Evolutionary conservation across 2,329 filamentous ascomycete genomes (phyloP), one percentile per base, ranked within the genome.

Genomic region (Fusarium xylarioides): DNA sequence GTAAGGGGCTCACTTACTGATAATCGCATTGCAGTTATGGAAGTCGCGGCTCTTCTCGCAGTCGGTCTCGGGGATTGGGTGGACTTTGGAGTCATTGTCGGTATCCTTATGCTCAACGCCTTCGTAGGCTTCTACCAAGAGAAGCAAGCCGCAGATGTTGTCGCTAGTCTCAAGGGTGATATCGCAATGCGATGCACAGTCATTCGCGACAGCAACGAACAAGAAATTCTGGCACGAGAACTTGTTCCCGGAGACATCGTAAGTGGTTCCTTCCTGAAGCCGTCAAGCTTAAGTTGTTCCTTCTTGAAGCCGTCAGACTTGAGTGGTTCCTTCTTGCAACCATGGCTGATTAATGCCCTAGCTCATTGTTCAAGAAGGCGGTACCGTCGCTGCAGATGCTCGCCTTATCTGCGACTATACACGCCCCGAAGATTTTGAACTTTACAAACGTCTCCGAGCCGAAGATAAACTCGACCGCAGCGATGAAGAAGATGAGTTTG

Each of bases 71-170:
- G 69, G 0, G 70, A 72, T 10, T 72, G 70, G 70, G 54, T 72
- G 0, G 70, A 72, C 30, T 72, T 72, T 19, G 69, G 70, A 2
- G 70, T 72, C 14, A 73, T 72, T 3, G 58, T 72, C 2, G 70
- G 64, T 9, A 72, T 72, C 6, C 65, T 72, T n/a, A 30, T 72
- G 38, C 69, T 72, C 16, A 72, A 72, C 4, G 70, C 70, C 30
- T 72, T 72, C 28, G 70, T 72, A 23, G 70, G 70, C 14, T 72
- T 64, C 49, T 66, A 72, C 16, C 70, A 72, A 4, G 70, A 72
- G 37, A 70, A 70, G 14, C 69, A 73, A 18, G 70, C 70, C 2
- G 70, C 70, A 18, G 70, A 72, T 16, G 70, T 72, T 0, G 70
- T 72, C 1, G 69, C 70, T 0, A 72, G 70, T 42, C 38, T 72